Evolutionary conservation across 129 eudicot species (phyloP).

Genomic region (Calendula officinalis): DNA sequence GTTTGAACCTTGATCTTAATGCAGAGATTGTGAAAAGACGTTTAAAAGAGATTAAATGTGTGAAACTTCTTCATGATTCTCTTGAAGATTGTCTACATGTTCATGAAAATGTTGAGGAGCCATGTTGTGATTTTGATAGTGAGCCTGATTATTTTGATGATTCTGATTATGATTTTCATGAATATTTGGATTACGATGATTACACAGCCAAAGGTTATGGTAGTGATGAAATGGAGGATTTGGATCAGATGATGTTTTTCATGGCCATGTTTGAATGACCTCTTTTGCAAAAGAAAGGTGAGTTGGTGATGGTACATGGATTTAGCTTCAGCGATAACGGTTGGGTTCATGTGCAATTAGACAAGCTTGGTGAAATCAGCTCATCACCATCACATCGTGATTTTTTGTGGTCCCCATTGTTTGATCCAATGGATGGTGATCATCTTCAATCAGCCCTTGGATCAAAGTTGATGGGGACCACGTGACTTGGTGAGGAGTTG

Average conservation of each 20-base stretch:
- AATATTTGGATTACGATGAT: not conserved
- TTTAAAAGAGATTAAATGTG: conserved; percentile 1
- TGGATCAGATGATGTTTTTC: conserved; percentile 1
- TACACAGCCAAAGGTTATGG: not conserved
- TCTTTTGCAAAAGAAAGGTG: not conserved
- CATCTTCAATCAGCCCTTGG: no score
- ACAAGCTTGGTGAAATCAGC: no score
- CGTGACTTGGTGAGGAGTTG: no score
- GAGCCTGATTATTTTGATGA: not conserved
- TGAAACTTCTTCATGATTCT: conserved; percentile 7
- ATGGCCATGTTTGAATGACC: not conserved
- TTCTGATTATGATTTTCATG: not conserved
- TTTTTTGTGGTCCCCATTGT: no score
- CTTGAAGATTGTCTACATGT: not conserved
- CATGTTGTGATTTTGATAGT: not conserved
- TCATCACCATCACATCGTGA: no score
- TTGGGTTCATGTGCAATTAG: no score
- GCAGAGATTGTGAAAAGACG: not conserved
- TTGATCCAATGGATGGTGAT: no score
- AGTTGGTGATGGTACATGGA: not conserved
- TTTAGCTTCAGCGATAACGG: no score
- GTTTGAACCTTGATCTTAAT: not conserved
- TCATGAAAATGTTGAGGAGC: not conserved
- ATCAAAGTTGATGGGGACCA: no score
- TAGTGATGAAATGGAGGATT: not conserved